phyloP scores from a whole-genome alignment of 768 basidiomycete species.

The Phlebiopsis gigantea region DNA sequence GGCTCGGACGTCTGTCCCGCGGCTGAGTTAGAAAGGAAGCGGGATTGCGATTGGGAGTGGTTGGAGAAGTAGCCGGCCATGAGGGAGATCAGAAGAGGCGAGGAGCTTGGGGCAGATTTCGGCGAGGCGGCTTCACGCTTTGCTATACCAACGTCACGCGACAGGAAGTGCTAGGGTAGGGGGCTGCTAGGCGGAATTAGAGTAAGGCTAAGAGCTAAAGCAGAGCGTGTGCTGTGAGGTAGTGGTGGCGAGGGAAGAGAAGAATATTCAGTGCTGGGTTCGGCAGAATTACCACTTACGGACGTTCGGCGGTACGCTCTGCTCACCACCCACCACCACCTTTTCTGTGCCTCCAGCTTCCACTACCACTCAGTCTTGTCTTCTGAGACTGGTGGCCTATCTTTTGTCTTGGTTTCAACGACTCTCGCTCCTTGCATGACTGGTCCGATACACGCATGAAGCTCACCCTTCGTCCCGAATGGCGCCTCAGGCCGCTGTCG shows the following conservation, averaged over 20 bases:
- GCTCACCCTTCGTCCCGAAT: conserved; percentile 78
- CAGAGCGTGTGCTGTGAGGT: neutral
- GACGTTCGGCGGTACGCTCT: neutral
- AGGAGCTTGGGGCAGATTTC: conserved; percentile 6
- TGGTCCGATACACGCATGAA: conserved; percentile 43
- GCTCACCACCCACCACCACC: conserved; percentile 5
- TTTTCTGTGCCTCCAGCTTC: neutral
- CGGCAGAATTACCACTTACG: neutral
- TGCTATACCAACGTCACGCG: neutral
- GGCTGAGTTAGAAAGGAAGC: conserved; percentile 54
- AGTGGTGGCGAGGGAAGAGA: neutral
- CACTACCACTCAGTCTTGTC: neutral
- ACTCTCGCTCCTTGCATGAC: conserved; percentile 11
- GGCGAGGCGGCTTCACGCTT: neutral
- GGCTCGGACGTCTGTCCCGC: conserved; percentile 22
- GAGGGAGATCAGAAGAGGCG: neutral
- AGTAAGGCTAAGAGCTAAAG: neutral
- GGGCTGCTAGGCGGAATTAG: neutral
- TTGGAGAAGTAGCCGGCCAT: conserved; percentile 73
- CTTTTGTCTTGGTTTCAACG: neutral
- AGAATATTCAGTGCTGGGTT: neutral
- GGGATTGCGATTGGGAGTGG: conserved; percentile 59
- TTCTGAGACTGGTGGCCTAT: neutral
- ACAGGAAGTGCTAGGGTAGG: neutral
- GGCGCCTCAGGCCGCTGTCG: conserved; percentile 74